Base-by-base conservation (phyloP, 108 stramenopile genomes). In the Nitzschia sp. region DNA sequence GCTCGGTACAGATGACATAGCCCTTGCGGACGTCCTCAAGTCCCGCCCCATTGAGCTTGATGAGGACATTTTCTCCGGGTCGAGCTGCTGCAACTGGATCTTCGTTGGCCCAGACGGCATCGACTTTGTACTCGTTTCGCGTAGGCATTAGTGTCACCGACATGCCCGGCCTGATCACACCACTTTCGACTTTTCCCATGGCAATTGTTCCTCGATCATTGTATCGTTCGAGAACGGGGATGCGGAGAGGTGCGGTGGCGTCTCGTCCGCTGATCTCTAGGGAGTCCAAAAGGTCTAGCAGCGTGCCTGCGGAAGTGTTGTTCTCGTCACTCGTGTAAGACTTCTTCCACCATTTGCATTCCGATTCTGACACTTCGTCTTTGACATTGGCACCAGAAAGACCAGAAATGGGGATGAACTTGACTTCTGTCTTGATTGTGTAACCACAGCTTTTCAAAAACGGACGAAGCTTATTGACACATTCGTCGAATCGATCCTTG, bases 181-280 rank as follows among this genome's bases (percentile, higher is more conserved):
- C 99, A 80, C 86, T 70, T 75, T 98, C 99, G 5, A 99, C 97
- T 89, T 99, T 98, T 45, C 96, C 97, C 96, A 98, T 96, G 58
- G 93, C 91, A 66, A 99, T 97, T 6, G 94, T 96, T 34, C 99
- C 99, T 61, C 98, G 88, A 69, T 99, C 99, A 16, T 73, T 83
- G 78, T 98, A 98, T 44, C 98, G 90, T 71, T 99, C 98, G 38
- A 99, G 71, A 19, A 99, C 85, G 23, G 99, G 98, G 47, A 98
- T 84, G 27, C 98, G 95, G 2, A 99, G 71, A 17, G 98, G 93
- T 30, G 81, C 95, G 23, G 72, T 58, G 31, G 97, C 34, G 60
- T 96, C 82, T 11, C 99, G 76, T 11, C 91, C 95, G 16, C 73
- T 60, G 44, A 98, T 91, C 53, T 88, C 82, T 19, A 99, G 71